A percentile compares a stretch with the other conserved stretches of the same genome.
Evolutionary conservation across 2,329 filamentous ascomycete species (phyloP).

Genomic region (Dendrostoma leiphaemia): DNA sequence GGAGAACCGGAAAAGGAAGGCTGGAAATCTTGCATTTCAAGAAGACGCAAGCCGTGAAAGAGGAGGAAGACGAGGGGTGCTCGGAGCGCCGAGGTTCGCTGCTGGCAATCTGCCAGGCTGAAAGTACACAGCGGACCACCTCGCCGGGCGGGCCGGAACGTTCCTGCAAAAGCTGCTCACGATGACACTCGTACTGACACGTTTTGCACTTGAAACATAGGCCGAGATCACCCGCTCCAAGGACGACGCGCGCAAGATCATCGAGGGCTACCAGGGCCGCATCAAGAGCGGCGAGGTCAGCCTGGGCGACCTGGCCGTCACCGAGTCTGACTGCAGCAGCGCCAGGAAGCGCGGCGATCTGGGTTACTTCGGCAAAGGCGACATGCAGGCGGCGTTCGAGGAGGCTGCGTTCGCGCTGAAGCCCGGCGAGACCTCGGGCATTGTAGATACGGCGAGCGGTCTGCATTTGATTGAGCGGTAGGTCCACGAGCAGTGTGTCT

Average conservation of each 20-base stretch:
- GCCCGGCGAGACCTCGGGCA: conserved; percentile 78
- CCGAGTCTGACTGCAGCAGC: conserved; percentile 93
- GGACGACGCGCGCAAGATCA: conserved; percentile 78
- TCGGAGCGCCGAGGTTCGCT: no score
- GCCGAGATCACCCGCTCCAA: conserved; percentile 83
- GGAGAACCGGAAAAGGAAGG: background rate
- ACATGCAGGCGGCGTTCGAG: conserved; percentile 99
- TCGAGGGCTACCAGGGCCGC: conserved; percentile 70
- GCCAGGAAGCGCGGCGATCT: conserved; percentile 91
- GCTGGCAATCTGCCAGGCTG: background rate
- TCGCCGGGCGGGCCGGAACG: no score
- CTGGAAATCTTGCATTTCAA: no score
- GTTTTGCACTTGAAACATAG: conserved; percentile 29
- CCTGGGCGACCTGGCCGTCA: conserved; percentile 80
- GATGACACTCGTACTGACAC: no score
- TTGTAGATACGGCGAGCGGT: conserved; percentile 91
- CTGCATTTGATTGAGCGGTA: conserved; percentile 95
- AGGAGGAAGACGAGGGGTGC: no score
- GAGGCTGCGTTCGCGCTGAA: conserved; percentile 90
- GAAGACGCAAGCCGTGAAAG: background rate
- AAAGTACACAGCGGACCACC: no score
- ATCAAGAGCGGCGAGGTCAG: conserved; percentile 69
- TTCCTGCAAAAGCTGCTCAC: no score
- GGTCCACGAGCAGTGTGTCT: conserved; percentile 19
- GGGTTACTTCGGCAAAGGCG: conserved; percentile 89